Percentiles rank a stretch among this genome's conserved stretches.
These are phyloP conservation scores for Terfezia boudieri DNA, from an alignment of 495 filamentous ascomycete genomes.

Conservation along the genomic window DNA sequence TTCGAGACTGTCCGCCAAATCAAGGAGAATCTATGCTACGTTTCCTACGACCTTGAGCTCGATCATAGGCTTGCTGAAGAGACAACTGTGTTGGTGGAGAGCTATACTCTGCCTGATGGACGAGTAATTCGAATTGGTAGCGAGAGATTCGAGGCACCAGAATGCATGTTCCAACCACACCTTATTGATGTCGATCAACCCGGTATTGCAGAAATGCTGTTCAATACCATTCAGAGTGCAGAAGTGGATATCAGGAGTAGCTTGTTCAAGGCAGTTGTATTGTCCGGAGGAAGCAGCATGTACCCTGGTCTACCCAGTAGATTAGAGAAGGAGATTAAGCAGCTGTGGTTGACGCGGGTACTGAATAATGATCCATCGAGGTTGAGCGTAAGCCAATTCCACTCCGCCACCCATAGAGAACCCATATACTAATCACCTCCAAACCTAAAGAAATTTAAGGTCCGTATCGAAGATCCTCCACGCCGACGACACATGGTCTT, in stretches of 20 bases:
- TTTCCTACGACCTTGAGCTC: slow-evolving; percentile 91
- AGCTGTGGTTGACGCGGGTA: slow-evolving; percentile 88
- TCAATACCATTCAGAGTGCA: slow-evolving; percentile 92
- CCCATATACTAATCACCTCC: neutral
- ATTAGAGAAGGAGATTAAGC: slow-evolving; percentile 95
- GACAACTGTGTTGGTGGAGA: slow-evolving; percentile 91
- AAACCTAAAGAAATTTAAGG: slow-evolving; percentile 72
- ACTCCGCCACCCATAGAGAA: neutral
- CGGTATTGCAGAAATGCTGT: slow-evolving; percentile 86
- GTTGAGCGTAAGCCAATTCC: slow-evolving; percentile 37
- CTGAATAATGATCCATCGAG: slow-evolving; percentile 75
- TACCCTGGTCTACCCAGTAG: slow-evolving; percentile 87
- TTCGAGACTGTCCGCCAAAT: slow-evolving; percentile 98
- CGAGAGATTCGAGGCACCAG: slow-evolving; percentile 92
- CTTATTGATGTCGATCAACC: slow-evolving; percentile 94
- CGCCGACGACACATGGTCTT: slow-evolving; percentile 97
- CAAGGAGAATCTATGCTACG: slow-evolving; percentile 99
- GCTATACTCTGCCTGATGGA: slow-evolving; percentile 88
- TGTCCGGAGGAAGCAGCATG: slow-evolving; percentile 94
- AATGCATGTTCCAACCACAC: slow-evolving; percentile 97
- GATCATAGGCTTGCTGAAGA: slow-evolving; percentile 93
- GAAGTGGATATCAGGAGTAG: slow-evolving; percentile 86
- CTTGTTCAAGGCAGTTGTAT: slow-evolving; percentile 89
- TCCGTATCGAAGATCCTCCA: slow-evolving; percentile 93
- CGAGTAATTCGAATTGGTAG: slow-evolving; percentile 87